Percentiles rank a stretch among this genome's conserved stretches.
These are phyloP conservation scores for Alternaria arborescens DNA, from an alignment of 2,329 filamentous ascomycete species.

Conservation along the genomic window DNA sequence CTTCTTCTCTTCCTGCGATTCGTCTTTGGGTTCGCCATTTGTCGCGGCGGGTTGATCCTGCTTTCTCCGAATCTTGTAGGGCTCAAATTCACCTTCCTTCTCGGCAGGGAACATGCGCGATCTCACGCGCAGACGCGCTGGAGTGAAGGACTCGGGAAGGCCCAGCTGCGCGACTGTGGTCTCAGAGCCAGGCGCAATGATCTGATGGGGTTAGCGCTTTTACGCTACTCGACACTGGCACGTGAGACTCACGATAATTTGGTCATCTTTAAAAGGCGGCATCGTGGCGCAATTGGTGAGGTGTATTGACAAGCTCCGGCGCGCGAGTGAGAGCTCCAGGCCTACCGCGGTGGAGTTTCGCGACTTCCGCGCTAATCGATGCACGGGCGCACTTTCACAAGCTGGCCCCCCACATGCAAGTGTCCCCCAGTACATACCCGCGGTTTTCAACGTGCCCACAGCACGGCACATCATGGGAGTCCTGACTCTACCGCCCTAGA, in stretches of 20 bases:
- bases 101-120: slow-evolving; percentile 91
- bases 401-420: slow-evolving; percentile 24
- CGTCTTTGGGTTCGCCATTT: slow-evolving; percentile 43
- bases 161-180: slow-evolving; percentile 92
- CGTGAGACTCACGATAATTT: slow-evolving; percentile 51
- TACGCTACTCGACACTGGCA: background rate
- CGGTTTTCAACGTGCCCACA: slow-evolving; percentile 31
- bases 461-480: slow-evolving; percentile 29
- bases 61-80: slow-evolving; percentile 74
- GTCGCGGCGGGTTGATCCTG: slow-evolving; percentile 39
- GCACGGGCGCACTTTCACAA: slow-evolving; percentile 19
- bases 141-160: slow-evolving; percentile 88
- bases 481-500: slow-evolving; percentile 15
- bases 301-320: slow-evolving; percentile 20
- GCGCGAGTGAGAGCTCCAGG: slow-evolving; percentile 21
- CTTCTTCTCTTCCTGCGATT: slow-evolving; percentile 33
- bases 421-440: slow-evolving; percentile 16
- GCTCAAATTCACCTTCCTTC: slow-evolving; percentile 81
- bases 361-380: slow-evolving; percentile 16
- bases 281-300: slow-evolving; percentile 46
- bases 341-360: slow-evolving; percentile 13
- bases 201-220: slow-evolving; percentile 45
- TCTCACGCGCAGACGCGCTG: slow-evolving; percentile 82
- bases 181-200: slow-evolving; percentile 85
- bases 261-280: slow-evolving; percentile 57